phyloP scores from a whole-genome alignment of 768 basidiomycete species.

The Neoboletus magnificus region DNA sequence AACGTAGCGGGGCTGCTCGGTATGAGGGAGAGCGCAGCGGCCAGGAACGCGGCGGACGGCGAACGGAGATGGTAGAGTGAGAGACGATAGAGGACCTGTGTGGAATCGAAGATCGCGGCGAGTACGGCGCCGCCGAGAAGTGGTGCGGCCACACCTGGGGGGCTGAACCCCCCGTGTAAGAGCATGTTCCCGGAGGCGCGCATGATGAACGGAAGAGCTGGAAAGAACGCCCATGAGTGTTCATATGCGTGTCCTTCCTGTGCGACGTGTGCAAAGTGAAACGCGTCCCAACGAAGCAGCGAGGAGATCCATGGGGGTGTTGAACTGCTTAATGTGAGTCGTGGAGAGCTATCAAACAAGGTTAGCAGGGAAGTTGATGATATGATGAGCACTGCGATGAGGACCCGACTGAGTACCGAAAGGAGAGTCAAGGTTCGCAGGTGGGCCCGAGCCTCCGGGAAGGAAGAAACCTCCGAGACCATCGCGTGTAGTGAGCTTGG shows the following conservation, averaged over 20 bases:
- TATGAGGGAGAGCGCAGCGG: constrained; percentile 67
- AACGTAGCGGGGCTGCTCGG: constrained; percentile 78
- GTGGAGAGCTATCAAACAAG: constrained; percentile 28
- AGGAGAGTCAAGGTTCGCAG: constrained; percentile 21
- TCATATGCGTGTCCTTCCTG: constrained; percentile 59
- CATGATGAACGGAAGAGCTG: constrained; percentile 60
- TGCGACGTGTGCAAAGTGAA: constrained; percentile 78
- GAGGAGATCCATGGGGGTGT: constrained; percentile 23
- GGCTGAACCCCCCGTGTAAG: constrained; percentile 1
- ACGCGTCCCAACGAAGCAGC: constrained; percentile 80
- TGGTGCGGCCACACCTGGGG: constrained; percentile 19
- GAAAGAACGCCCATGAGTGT: constrained; percentile 86
- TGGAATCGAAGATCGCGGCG: constrained; percentile 39
- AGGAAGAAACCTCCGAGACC: background rate
- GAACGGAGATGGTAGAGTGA: constrained; percentile 56
- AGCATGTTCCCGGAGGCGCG: constrained; percentile 32
- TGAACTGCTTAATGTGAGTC: constrained; percentile 13
- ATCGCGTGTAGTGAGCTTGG: background rate
- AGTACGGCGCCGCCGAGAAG: constrained; percentile 39
- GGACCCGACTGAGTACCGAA: constrained; percentile 22
- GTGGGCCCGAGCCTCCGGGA: constrained; percentile 6
- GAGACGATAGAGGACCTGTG: constrained; percentile 52
- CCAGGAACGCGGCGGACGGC: constrained; percentile 55
- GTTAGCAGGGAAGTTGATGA: constrained; percentile 19
- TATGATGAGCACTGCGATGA: constrained; percentile 17